Percentiles rank a stretch among this genome's conserved stretches.
phyloP scores from a whole-genome alignment of 257 asterid genomes.

The Jacaranda mimosifolia region DNA sequence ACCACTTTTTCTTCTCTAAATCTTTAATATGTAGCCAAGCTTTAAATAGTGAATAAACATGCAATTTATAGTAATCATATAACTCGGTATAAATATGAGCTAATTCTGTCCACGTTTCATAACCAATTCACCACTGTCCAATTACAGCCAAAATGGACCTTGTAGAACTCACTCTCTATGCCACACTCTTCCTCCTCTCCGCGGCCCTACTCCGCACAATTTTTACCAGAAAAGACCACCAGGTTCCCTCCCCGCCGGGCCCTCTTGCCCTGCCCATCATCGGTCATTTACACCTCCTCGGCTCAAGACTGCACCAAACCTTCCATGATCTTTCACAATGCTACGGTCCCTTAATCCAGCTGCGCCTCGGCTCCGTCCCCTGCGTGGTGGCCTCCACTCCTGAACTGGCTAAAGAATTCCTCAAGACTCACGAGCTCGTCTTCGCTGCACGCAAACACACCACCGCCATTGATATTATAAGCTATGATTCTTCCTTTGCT shows the following conservation, averaged over 20 bases:
- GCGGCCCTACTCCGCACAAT: slow-evolving; percentile 30
- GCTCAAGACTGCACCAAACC: slow-evolving; percentile 59
- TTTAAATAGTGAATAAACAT: no score
- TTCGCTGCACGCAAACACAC: slow-evolving; percentile 60
- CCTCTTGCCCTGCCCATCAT: slow-evolving; percentile 61
- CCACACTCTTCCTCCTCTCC: slow-evolving; percentile 47
- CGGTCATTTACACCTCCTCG: slow-evolving; percentile 74
- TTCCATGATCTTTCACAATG: slow-evolving; percentile 45
- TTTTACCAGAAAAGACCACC: slow-evolving; percentile 8
- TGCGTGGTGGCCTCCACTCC: slow-evolving; percentile 62
- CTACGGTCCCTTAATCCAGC: slow-evolving; percentile 56
- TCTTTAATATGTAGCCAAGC: no score
- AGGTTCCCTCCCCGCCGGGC: slow-evolving; percentile 46
- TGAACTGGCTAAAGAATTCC: slow-evolving; percentile 55
- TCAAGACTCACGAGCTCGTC: slow-evolving; percentile 59
- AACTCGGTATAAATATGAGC: no score
- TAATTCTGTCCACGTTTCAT: no score
- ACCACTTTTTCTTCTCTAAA: no score
- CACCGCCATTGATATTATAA: slow-evolving; percentile 63
- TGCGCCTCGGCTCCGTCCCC: slow-evolving; percentile 52
- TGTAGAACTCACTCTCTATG: slow-evolving; percentile 28
- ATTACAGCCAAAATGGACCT: slow-evolving; percentile 5
- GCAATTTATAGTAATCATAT: no score
- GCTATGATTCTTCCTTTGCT: slow-evolving; percentile 65
- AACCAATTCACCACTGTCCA: background rate